Evolutionary conservation across 2,329 filamentous ascomycete genomes (phyloP).

Genomic region (Aspergillus arachidicola): DNA sequence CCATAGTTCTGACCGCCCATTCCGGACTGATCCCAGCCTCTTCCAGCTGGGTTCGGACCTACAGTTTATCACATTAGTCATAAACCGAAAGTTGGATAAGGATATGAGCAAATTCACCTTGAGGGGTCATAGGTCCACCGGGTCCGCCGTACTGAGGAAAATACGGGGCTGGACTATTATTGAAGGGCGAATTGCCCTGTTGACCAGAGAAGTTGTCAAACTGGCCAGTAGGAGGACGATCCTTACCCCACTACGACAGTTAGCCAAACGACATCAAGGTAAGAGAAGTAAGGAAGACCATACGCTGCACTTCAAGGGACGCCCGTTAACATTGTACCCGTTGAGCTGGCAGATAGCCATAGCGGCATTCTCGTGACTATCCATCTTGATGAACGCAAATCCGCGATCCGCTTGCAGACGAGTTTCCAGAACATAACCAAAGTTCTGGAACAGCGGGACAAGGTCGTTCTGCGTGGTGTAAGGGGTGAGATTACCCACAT

Average conservation of each 20-base stretch:
- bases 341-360: slow-evolving; percentile 98
- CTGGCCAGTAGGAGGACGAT: slow-evolving; percentile 83
- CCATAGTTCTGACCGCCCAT: slow-evolving; percentile 58
- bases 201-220: slow-evolving; percentile 85
- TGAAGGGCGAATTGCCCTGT: slow-evolving; percentile 68
- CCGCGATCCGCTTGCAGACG: slow-evolving; percentile 97
- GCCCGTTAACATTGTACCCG: slow-evolving; percentile 95
- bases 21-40: slow-evolving; percentile 53
- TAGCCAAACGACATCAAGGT: slow-evolving; percentile 35
- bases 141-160: slow-evolving; percentile 93
- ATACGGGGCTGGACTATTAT: slow-evolving; percentile 77
- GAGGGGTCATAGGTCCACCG: slow-evolving; percentile 62
- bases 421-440: slow-evolving; percentile 95
- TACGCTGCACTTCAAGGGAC: slow-evolving; percentile 98
- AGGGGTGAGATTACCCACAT: slow-evolving; percentile 95
- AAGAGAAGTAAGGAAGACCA: slow-evolving; percentile 48
- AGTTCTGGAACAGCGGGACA: slow-evolving; percentile 98
- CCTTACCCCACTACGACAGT: slow-evolving; percentile 85
- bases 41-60: slow-evolving; percentile 63
- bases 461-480: slow-evolving; percentile 97
- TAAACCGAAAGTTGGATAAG: not conserved
- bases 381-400: slow-evolving; percentile 99
- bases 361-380: slow-evolving; percentile 94
- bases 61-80: slow-evolving; percentile 17
- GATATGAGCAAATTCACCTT: slow-evolving; percentile 43